These are phyloP conservation scores for Antrodiella citrinella DNA, from an alignment of 768 basidiomycete species.

Conservation along the genomic window DNA sequence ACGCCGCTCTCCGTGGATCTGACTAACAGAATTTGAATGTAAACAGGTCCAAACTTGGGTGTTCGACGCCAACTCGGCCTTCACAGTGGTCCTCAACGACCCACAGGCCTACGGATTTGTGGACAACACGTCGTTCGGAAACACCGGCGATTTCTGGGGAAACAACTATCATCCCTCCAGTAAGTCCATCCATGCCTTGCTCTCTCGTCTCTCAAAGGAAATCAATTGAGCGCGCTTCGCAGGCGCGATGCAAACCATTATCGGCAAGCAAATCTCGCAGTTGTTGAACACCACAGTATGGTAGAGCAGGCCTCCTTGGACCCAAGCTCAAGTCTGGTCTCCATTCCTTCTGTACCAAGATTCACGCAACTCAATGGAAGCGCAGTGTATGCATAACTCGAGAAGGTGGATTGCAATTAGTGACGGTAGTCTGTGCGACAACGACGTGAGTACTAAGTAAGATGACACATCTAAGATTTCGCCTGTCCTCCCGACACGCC, in stretches of 20 bases:
- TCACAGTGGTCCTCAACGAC: slow-evolving; percentile 39
- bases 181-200: slow-evolving; percentile 12
- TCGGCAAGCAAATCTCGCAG: slow-evolving; percentile 14
- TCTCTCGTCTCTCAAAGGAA: not conserved
- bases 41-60: slow-evolving; percentile 37
- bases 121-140: slow-evolving; percentile 42
- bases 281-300: slow-evolving; percentile 18
- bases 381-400: no score
- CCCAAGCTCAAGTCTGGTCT: no score
- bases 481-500: not conserved
- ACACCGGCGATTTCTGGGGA: slow-evolving; percentile 46
- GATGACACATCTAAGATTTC: not conserved
- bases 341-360: no score
- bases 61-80: slow-evolving; percentile 43
- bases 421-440: not conserved
- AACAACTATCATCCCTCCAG: slow-evolving; percentile 50
- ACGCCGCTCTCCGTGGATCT: not conserved
- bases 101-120: slow-evolving; percentile 46
- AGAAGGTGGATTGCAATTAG: no score
- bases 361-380: no score
- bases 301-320: slow-evolving; percentile 10
- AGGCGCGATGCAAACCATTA: slow-evolving; percentile 22
- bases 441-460: not conserved
- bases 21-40: not conserved
- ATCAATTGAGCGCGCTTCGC: not conserved